A percentile compares a stretch with the other conserved stretches of the same genome.
phyloP scores from a whole-genome alignment of 164 flowering plant genomes.

The Umbellularia californica region DNA sequence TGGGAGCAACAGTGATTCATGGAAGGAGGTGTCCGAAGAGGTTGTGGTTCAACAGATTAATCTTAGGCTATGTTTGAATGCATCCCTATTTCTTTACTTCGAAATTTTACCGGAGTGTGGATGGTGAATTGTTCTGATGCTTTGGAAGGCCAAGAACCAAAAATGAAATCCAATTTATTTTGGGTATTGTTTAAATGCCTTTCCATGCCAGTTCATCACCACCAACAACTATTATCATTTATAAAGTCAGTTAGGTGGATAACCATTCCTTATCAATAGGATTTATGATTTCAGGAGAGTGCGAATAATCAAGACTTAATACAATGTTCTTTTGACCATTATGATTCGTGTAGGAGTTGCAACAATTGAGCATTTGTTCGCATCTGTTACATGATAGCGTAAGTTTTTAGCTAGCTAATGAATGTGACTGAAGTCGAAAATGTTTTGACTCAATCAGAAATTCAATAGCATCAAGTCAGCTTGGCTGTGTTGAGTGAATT shows the following conservation, averaged over 20 bases:
- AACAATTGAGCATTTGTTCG: no score
- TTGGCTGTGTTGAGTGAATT: no score
- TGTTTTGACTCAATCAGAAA: not conserved
- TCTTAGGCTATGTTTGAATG: not conserved
- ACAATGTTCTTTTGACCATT: no score
- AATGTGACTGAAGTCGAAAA: not conserved
- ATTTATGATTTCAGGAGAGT: not conserved
- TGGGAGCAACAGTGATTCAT: constrained; percentile 49
- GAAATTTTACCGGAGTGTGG: not conserved
- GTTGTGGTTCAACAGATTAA: constrained; percentile 25
- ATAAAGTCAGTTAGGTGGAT: not conserved
- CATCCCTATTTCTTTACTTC: not conserved
- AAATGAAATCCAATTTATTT: not conserved
- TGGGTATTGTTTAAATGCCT: not conserved
- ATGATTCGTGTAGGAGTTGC: no score
- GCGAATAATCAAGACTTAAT: no score
- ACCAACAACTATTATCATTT: not conserved
- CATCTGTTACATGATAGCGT: no score
- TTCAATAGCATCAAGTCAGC: not conserved
- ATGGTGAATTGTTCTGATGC: not conserved
- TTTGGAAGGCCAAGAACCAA: not conserved
- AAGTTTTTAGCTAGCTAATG: not conserved
- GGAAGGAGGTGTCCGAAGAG: constrained; percentile 97
- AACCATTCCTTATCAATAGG: not conserved
- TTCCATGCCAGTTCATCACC: not conserved